Evolutionary conservation across 2,329 filamentous ascomycete genomes (phyloP).

Genomic region (Neopestalotiopsis sp.): DNA sequence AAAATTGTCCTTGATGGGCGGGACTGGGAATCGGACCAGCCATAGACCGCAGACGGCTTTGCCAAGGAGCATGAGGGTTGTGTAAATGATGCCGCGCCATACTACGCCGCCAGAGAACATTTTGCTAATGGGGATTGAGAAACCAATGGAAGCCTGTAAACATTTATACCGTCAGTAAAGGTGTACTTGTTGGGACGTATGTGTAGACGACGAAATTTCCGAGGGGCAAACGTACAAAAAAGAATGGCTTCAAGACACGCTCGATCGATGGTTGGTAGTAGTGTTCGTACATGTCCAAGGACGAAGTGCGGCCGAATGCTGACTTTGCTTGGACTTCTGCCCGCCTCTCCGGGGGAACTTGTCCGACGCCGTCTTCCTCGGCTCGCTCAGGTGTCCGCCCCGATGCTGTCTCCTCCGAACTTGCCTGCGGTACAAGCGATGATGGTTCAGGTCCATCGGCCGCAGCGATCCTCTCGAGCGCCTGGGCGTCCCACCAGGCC

Average conservation of each 20-base stretch:
- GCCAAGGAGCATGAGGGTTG: conserved; percentile 69
- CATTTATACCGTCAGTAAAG: conserved; percentile 15
- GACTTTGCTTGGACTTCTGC: not conserved
- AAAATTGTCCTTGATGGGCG: conserved; percentile 17
- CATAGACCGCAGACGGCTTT: conserved; percentile 68
- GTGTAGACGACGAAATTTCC: not conserved
- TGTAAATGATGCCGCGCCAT: conserved; percentile 78
- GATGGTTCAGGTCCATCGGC: not conserved
- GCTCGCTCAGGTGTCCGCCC: too few species aligned
- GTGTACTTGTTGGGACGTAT: not conserved
- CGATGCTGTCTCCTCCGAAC: not conserved
- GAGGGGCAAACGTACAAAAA: conserved; percentile 62
- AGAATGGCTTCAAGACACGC: conserved; percentile 70
- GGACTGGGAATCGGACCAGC: conserved; percentile 49
- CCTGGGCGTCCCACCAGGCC: conserved; percentile 62
- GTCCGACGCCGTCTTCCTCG: not conserved
- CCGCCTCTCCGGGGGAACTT: not conserved
- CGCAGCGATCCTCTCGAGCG: not conserved
- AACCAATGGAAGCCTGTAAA: conserved; percentile 67
- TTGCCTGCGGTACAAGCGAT: not conserved
- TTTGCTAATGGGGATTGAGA: conserved; percentile 75
- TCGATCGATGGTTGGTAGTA: conserved; percentile 48
- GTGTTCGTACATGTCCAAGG: conserved; percentile 26
- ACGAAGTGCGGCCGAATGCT: not conserved
- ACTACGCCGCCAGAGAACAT: conserved; percentile 70